Conservation (phyloP, 768 basidiomycete genomes). For the Chlorophyllum brunneum region DNA sequence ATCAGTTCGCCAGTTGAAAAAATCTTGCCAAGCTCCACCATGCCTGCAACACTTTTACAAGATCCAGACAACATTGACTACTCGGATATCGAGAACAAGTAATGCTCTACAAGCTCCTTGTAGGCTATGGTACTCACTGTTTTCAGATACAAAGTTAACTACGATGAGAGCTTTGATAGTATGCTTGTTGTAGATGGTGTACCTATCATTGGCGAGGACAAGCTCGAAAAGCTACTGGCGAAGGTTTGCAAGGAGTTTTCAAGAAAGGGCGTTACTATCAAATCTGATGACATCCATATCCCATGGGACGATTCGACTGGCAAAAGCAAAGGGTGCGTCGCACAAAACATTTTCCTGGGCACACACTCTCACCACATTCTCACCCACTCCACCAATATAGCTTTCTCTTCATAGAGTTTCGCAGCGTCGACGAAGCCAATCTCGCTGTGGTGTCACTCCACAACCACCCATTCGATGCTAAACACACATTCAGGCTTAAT, state of each 20-base stretch:
- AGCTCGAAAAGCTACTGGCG: conserved; percentile 75
- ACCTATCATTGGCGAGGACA: conserved; percentile 83
- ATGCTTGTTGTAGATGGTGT: conserved; percentile 90
- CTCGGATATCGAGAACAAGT: conserved; percentile 88
- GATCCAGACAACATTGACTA: conserved; percentile 76
- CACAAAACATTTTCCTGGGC: neutral
- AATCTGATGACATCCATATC: conserved; percentile 74
- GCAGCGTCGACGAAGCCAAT: conserved; percentile 64
- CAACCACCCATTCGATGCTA: conserved; percentile 82
- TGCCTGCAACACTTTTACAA: conserved; percentile 40
- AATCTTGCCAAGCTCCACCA: conserved; percentile 25
- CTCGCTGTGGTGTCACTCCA: conserved; percentile 66
- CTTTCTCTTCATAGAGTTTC: conserved; percentile 80
- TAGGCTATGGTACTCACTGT: conserved; percentile 1
- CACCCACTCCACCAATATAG: conserved; percentile 33
- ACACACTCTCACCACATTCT: conserved; percentile 9
- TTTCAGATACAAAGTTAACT: conserved; percentile 77
- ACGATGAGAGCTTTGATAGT: conserved; percentile 86
- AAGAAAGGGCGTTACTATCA: conserved; percentile 74
- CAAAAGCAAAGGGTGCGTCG: conserved; percentile 86
- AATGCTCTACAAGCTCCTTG: conserved; percentile 18
- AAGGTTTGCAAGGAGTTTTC: conserved; percentile 84
- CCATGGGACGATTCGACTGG: conserved; percentile 83
- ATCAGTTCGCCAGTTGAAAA: neutral
- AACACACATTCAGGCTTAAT: conserved; percentile 81